A percentile compares a stretch with the other conserved stretches of the same genome.
Evolutionary conservation across 106 monocot genomes (phyloP).

Genomic region (Cymbidium sinense): DNA sequence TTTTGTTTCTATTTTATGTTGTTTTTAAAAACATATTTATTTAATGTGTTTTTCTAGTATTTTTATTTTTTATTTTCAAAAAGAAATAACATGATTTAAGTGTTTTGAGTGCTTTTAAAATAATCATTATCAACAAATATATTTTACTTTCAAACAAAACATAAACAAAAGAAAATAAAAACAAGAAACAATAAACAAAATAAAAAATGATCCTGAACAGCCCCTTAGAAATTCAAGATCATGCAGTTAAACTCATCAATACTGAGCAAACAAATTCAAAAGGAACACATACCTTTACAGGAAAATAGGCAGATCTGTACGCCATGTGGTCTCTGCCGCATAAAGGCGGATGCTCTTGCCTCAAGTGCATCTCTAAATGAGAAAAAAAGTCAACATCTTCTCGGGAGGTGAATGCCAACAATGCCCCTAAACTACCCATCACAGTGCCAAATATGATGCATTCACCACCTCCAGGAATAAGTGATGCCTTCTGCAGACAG

Average conservation of each 20-base stretch:
- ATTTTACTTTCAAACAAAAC: too few species aligned
- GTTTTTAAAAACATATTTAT: too few species aligned
- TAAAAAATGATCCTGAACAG: too few species aligned
- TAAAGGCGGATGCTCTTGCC: constrained; percentile 94
- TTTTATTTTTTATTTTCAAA: too few species aligned
- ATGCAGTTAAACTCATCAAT: neutral
- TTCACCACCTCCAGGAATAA: constrained; percentile 93
- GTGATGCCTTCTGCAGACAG: constrained; percentile 88
- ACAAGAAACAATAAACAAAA: too few species aligned
- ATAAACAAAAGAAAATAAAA: too few species aligned
- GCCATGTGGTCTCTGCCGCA: constrained; percentile 97
- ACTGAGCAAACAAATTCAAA: neutral
- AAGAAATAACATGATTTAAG: too few species aligned
- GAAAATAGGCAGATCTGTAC: constrained; percentile 92
- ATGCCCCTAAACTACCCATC: constrained; percentile 97
- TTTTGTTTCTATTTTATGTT: too few species aligned
- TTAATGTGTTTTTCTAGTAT: too few species aligned
- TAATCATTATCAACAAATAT: too few species aligned
- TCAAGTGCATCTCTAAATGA: constrained; percentile 97
- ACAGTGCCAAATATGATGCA: constrained; percentile 91
- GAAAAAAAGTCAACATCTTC: constrained; percentile 99
- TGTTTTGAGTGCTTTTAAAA: too few species aligned
- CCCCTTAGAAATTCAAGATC: too few species aligned
- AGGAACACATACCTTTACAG: constrained; percentile 67
- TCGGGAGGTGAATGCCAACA: constrained; percentile 84